A percentile compares a stretch with the other conserved stretches of the same genome.
phyloP scores from a whole-genome alignment of 2,329 filamentous ascomycete species.

The Curvularia spicifera region DNA sequence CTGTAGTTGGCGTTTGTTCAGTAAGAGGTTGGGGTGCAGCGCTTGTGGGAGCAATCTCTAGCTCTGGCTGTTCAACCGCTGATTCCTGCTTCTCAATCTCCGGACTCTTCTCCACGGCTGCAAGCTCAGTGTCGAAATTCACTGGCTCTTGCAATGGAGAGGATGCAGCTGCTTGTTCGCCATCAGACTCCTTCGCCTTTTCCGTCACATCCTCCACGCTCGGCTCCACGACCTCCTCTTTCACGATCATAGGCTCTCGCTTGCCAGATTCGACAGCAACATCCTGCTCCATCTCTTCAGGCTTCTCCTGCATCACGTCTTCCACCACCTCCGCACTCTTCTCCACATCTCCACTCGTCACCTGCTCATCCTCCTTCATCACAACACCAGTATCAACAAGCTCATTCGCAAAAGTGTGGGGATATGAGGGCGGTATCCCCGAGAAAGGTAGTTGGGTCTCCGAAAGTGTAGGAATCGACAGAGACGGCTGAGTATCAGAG shows the following conservation, averaged over 20 bases:
- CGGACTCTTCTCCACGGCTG: conserved; percentile 21
- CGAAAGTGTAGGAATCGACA: conserved; percentile 36
- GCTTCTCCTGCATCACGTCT: conserved; percentile 10
- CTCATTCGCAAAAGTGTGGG: conserved; percentile 32
- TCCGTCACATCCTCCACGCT: background rate
- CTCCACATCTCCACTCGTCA: conserved; percentile 8
- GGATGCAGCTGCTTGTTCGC: conserved; percentile 4
- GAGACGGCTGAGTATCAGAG: conserved; percentile 43
- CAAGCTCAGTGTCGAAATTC: conserved; percentile 9
- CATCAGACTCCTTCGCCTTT: conserved; percentile 3
- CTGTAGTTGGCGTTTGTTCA: background rate
- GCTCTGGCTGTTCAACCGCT: conserved; percentile 15
- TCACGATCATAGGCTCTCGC: conserved; percentile 19
- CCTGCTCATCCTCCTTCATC: conserved; percentile 8
- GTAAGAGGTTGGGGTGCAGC: background rate
- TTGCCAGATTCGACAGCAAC: background rate
- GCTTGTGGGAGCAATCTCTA: conserved; percentile 9
- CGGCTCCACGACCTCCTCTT: conserved; percentile 6
- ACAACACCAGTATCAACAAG: conserved; percentile 28
- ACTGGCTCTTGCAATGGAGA: conserved; percentile 4
- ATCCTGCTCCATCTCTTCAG: conserved; percentile 11
- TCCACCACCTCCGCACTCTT: conserved; percentile 2
- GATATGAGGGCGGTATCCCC: conserved; percentile 40
- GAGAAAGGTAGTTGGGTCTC: conserved; percentile 39
- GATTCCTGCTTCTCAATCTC: conserved; percentile 25